Evolutionary conservation across 257 asterid species (phyloP), one percentile per base, ranked within the genome.

Genomic region (Schizonepeta tenuifolia): DNA sequence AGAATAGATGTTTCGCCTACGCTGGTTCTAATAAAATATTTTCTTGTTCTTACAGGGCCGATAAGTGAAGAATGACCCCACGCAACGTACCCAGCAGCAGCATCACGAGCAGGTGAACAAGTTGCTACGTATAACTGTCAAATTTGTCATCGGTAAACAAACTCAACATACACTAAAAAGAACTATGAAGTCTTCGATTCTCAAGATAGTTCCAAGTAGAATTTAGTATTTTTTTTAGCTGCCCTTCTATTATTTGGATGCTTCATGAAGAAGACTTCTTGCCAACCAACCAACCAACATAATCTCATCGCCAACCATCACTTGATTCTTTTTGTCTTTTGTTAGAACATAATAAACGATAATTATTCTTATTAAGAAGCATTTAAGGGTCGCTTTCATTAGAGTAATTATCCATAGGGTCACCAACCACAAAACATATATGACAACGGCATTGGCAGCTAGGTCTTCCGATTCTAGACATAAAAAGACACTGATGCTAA

Each of bases 61-160:
- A 95, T 71, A n/a, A 95, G 92, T 4, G 99, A 84, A 24, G 99
- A 95, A 79, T 92, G 99, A 5, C 99, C 99, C 99, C 98, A 95
- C 17, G 96, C 99, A 36, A 91, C 86, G 36, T 88, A 91, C 69
- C 93, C 97, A 79, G 92, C 96, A 64, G 73, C 79, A 78, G 77
- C 80, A 78, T 87, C 96, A 57, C 99, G 93, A 80, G 98, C 98
- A 73, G 99, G 98, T 3, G 99, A 86, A 76, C 99, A 94, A 61
- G 98, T 92, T 66, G 97, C 99, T 57, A 95, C 89, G 50, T 84
- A 95, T 75, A 92, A 33, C 98, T 95, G 91, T 68, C 79, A 80
- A 70, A 58, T 72, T 18, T 9, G 40, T 68, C 47, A 41, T 59
- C 68, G 72, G 67, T 3, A 76, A 57, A 59, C 47, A 78, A 73